Evolutionary conservation across 2,329 filamentous ascomycete genomes (phyloP).

Genomic region (Leptosphaerulina australis): DNA sequence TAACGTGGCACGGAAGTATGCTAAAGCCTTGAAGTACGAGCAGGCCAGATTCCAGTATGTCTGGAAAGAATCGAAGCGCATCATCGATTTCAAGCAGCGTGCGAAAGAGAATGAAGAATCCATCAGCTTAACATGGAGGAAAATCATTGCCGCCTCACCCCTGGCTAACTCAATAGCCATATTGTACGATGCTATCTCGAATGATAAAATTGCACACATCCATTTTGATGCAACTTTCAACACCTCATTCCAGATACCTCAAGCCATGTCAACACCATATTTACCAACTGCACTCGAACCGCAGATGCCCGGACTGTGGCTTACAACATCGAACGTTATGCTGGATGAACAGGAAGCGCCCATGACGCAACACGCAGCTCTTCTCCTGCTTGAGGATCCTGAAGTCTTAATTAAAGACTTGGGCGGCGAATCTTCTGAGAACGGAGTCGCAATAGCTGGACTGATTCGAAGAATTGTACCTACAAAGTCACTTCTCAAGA

Average conservation of each 20-base stretch:
- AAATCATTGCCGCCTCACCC: constrained; percentile 74
- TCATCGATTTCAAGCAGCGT: constrained; percentile 80
- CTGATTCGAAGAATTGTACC: constrained; percentile 66
- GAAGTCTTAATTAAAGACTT: constrained; percentile 75
- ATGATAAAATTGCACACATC: constrained; percentile 84
- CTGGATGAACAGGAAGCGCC: constrained; percentile 70
- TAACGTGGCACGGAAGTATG: constrained; percentile 89
- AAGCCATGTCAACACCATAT: constrained; percentile 71
- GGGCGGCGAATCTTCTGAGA: constrained; percentile 72
- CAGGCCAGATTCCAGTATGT: constrained; percentile 90
- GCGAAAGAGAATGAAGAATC: constrained; percentile 71
- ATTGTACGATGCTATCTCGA: constrained; percentile 79
- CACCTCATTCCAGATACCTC: constrained; percentile 68
- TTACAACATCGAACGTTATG: constrained; percentile 84
- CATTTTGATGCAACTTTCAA: constrained; percentile 70
- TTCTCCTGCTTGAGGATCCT: constrained; percentile 84
- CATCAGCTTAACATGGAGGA: constrained; percentile 71
- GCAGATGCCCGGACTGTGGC: constrained; percentile 76
- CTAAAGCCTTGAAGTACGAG: constrained; percentile 89
- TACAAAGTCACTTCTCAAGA: constrained; percentile 72
- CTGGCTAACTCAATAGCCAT: constrained; percentile 83
- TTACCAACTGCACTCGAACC: constrained; percentile 72
- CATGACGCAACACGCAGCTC: constrained; percentile 82
- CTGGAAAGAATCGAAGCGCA: constrained; percentile 85
- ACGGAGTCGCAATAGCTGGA: constrained; percentile 78